Evolutionary conservation across 805 yeast genomes (phyloP), one percentile per base, ranked within the genome.

Genomic region (Wickerhamomyces xylosicus): DNA sequence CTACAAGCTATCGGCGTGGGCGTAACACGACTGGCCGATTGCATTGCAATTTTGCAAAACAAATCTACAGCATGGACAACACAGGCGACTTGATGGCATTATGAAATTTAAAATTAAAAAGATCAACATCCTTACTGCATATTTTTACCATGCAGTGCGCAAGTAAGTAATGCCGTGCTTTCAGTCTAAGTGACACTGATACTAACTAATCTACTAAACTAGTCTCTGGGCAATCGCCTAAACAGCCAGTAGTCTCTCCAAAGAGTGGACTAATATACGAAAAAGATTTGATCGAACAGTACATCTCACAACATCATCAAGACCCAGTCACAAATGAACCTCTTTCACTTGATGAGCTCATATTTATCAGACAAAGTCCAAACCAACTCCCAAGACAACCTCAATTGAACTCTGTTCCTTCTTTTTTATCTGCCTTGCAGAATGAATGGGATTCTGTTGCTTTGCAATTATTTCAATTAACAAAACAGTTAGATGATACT

Each of bases 371-470:
- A 9, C 39, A 40, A 5, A 45, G 58, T 3, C 57, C 57, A 6
- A 58, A 57, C 25, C 67, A 53, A 20, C 48, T 44, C 36, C 68
- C 63, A 39, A 61, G 56, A 46, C 74, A 67, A 9, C 66, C 82
- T 1, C 63, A 70, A 0, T 52, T 65, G 42, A 72, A 78, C 18
- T 82, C 94, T 0, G 84, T 89, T 22, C 97, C 97, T 0, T 67
- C 84, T 4, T 59, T 89, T 49, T 63, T 89, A 37, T 67, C 85
- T 3, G 64, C 82, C 2, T 74, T 89, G 45, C 96, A 89, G 55
- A 76, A 79, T 43, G 95, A 87, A 58, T 89, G 94, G 87, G 97
- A 89, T 53, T 74, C 95, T 0, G 56, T 85, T 34, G 84, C 90
- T 21, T 62, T 89, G 37, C 97, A 90, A 52, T 68, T 82, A 17